phyloP scores from a whole-genome alignment of 768 basidiomycete genomes.

The Rickenella mellea region DNA sequence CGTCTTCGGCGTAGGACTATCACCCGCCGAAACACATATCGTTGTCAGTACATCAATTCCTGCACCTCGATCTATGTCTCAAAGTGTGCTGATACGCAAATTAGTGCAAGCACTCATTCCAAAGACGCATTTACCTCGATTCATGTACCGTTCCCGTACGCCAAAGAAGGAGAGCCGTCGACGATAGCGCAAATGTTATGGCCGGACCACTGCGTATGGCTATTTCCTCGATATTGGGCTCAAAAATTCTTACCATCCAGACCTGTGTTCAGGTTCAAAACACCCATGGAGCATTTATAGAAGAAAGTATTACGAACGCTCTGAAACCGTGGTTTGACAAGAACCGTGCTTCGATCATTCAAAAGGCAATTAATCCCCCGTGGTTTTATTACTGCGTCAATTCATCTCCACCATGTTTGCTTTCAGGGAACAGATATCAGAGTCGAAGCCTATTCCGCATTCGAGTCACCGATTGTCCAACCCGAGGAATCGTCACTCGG shows the following conservation, averaged over 20 bases:
- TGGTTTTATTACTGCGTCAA: background rate
- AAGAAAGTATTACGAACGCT: conserved; percentile 16
- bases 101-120: conserved; percentile 23
- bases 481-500: conserved; percentile 12
- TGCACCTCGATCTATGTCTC: background rate
- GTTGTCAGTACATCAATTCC: conserved; percentile 14
- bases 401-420: background rate
- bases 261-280: background rate
- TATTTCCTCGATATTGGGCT: conserved; percentile 1
- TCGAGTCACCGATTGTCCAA: conserved; percentile 17
- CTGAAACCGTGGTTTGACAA: conserved; percentile 12
- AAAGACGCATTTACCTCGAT: conserved; percentile 19
- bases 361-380: conserved; percentile 18
- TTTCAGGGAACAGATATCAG: conserved; percentile 21
- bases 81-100: background rate
- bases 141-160: conserved; percentile 13
- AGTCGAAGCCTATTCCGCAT: conserved; percentile 37
- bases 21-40: conserved; percentile 35
- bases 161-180: conserved; percentile 1
- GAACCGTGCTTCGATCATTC: conserved; percentile 13
- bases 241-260: background rate
- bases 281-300: conserved; percentile 25
- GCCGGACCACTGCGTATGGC: conserved; percentile 40
- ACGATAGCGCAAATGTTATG: conserved; percentile 27
- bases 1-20: conserved; percentile 1